These are phyloP conservation scores for Fusarium paranaense DNA, from an alignment of 2,329 filamentous ascomycete species.

Conservation along the genomic window DNA sequence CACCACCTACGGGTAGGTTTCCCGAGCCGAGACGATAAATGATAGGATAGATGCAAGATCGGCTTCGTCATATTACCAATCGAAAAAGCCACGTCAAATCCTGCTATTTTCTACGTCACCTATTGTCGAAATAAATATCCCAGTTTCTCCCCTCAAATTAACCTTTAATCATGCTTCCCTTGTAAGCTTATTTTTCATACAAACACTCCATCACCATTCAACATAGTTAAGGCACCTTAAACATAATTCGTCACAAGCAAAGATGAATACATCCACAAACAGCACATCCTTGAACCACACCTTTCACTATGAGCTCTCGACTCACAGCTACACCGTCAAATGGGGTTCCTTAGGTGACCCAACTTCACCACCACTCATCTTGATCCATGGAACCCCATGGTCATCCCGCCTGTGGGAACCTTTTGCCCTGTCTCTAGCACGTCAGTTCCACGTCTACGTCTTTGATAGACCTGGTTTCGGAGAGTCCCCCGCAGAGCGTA, in stretches of 20 bases:
- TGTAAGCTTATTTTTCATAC: not conserved
- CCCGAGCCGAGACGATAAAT: not conserved
- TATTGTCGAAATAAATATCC: not conserved
- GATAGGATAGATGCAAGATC: not conserved
- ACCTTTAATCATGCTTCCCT: not conserved
- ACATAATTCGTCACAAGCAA: not conserved
- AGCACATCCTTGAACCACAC: constrained; percentile 31
- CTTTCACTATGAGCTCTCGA: constrained; percentile 47
- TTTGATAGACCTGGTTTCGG: constrained; percentile 61
- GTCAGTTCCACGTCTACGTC: constrained; percentile 54
- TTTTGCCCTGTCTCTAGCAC: constrained; percentile 50
- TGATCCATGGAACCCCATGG: constrained; percentile 62
- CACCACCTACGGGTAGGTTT: not conserved
- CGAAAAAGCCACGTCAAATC: not conserved
- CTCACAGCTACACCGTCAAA: constrained; percentile 45
- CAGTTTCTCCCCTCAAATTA: not conserved
- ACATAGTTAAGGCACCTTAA: not conserved
- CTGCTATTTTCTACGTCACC: not conserved
- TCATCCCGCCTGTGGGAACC: constrained; percentile 54
- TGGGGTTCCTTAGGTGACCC: constrained; percentile 51
- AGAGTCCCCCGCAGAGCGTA: constrained; percentile 46
- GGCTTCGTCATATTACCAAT: not conserved
- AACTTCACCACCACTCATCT: constrained; percentile 50
- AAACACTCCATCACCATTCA: not conserved
- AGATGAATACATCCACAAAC: constrained; percentile 17